phyloP scores from a whole-genome alignment of 768 basidiomycete genomes.

The Termitomyces sp. region DNA sequence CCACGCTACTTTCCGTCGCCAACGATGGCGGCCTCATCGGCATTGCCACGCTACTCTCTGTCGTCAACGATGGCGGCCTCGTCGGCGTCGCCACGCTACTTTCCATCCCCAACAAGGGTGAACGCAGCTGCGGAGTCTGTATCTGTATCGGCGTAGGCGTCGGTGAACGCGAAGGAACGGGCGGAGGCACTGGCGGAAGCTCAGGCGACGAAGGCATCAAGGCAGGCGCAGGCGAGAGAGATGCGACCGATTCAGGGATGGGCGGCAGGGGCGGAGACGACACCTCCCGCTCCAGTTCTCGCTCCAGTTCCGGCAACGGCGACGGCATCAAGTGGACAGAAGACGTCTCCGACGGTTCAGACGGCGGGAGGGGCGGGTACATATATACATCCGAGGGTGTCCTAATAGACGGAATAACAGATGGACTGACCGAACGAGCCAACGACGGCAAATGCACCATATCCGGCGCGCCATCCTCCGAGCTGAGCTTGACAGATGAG shows the following conservation, averaged over 20 bases:
- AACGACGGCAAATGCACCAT: conserved; percentile 13
- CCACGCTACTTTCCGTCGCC: no score
- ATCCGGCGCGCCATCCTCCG: conserved; percentile 28
- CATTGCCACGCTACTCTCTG: no score
- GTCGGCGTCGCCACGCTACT: no score
- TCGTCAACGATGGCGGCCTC: neutral
- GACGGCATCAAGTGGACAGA: conserved; percentile 13
- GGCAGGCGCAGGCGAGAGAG: conserved; percentile 19
- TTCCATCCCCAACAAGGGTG: no score
- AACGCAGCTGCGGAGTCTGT: no score
- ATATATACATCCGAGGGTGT: conserved; percentile 15
- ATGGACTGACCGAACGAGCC: conserved; percentile 5
- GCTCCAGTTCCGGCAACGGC: no score
- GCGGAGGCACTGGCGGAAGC: conserved; percentile 24
- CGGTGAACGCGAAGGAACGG: conserved; percentile 15
- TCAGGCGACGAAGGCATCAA: conserved; percentile 24
- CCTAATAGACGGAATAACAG: conserved; percentile 14
- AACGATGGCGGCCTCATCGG: conserved; percentile 23
- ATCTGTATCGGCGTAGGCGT: neutral
- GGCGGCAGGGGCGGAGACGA: conserved; percentile 11
- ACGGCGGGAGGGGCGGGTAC: conserved; percentile 17
- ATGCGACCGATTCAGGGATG: conserved; percentile 9
- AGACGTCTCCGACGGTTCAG: conserved; percentile 24
- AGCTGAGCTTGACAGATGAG: conserved; percentile 29
- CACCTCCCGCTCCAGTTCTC: no score